Conservation (phyloP, 441 rosid species). For the Codiaeum variegatum region DNA sequence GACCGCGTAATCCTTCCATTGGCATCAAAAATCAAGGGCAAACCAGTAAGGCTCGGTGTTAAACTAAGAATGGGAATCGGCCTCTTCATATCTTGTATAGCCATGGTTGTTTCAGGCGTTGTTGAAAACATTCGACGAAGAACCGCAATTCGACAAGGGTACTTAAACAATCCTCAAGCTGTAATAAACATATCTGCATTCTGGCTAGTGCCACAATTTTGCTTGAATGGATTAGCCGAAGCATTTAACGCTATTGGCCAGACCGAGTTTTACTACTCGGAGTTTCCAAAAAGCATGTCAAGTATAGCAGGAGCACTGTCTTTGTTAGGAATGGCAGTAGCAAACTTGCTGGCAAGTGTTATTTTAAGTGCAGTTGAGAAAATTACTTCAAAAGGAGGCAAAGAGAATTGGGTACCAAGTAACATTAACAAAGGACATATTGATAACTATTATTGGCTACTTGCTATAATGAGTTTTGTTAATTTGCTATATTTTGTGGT, state of each 20-base stretch:
- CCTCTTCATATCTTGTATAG: constrained; percentile 49
- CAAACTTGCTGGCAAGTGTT: constrained; percentile 56
- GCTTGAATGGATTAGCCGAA: constrained; percentile 67
- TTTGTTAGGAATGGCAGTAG: constrained; percentile 76
- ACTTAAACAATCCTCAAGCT: constrained; percentile 37
- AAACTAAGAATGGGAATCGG: constrained; percentile 86
- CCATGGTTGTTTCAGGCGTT: constrained; percentile 59
- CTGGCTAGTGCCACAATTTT: constrained; percentile 81
- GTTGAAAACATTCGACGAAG: constrained; percentile 61
- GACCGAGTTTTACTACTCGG: constrained; percentile 74
- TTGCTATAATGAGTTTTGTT: constrained; percentile 49
- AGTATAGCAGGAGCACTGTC: constrained; percentile 64
- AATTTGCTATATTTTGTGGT: constrained; percentile 60
- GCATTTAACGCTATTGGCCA: constrained; percentile 79
- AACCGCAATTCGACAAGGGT: constrained; percentile 54
- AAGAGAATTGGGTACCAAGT: constrained; percentile 60
- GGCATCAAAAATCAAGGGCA: constrained; percentile 63
- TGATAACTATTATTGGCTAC: constrained; percentile 76
- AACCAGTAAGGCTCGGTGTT: constrained; percentile 48
- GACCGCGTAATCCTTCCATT: constrained; percentile 68
- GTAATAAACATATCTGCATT: constrained; percentile 63
- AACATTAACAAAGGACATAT: constrained; percentile 69
- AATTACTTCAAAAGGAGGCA: constrained; percentile 45
- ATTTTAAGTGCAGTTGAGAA: constrained; percentile 42
- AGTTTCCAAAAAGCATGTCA: constrained; percentile 88